Evolutionary conservation across 345 rosid species (phyloP), one percentile per base, ranked within the genome.

Genomic region (Gossypium australe): DNA sequence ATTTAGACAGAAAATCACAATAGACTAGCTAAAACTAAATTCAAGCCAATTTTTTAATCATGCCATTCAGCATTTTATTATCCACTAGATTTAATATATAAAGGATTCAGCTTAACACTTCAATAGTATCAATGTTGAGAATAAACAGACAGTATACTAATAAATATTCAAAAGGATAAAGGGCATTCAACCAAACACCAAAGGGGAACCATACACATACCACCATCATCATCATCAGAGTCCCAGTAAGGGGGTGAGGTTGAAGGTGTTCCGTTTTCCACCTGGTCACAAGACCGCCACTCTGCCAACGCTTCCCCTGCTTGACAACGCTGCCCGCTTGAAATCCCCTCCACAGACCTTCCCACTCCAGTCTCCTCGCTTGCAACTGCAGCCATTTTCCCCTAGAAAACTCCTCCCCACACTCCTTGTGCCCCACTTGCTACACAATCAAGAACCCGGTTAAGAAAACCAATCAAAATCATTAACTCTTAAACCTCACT

Each of bases 211-310:
- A 71, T 70, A 59, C 48, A 52, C 80, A 81, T 86, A 86, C 91
- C 94, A 75, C 86, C 94, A 9, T 91, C 94, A 3, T 91, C 97
- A 1, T 90, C 94, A 24, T 92, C 97, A 38, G 89, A 85, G 80
- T 92, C 98, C 98, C 96, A 92, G 68, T 87, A 92, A 1, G 94
- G 89, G 14, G 98, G 97, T 3, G 97, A 88, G 57, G 98, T 92
- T 27, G 94, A 91, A 68, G 97, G 90, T 44, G 82, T 89, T 76
- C 96, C 98, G 80, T 89, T 91, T 77, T 91, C 98, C 78, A 91
- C 89, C 88, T 88, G 97, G 83, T 89, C 97, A 64, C 94, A 94
- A 7, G 97, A 94, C 55, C 96, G 91, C 97, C 98, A 94, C 81
- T 92, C 97, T 1, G 86, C 93, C 75, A 91, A 78, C 45, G 92